A percentile compares a stretch with the other conserved stretches of the same genome.
Conservation (phyloP, 495 filamentous ascomycete species). For the Neurospora sublineolata region DNA sequence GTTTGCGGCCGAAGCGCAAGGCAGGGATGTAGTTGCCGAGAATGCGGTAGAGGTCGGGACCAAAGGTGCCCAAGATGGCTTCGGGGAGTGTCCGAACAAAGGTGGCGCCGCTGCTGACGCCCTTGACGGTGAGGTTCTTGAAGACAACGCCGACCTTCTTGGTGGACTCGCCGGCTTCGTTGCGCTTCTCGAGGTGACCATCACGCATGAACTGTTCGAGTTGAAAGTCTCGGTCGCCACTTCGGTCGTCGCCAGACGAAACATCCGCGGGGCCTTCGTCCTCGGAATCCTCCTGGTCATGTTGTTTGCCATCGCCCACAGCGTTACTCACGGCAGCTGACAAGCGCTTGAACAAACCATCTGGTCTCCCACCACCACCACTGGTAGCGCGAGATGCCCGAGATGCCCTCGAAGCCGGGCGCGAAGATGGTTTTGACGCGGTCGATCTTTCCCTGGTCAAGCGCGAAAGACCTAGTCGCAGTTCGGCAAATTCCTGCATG, state of each 20-base stretch:
- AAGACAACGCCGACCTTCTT: conserved; percentile 83
- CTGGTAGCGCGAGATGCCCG: conserved; percentile 1
- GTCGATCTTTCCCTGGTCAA: conserved; percentile 8
- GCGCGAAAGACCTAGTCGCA: conserved; percentile 50
- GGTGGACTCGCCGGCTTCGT: conserved; percentile 50
- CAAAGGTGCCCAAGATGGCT: conserved; percentile 73
- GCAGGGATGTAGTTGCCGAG: conserved; percentile 52
- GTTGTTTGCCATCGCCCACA: background rate
- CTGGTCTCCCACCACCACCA: conserved; percentile 2
- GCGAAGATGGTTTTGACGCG: background rate
- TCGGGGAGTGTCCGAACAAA: conserved; percentile 67
- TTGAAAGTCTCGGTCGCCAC: conserved; percentile 48
- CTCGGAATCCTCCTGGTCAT: conserved; percentile 29
- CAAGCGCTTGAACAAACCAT: conserved; percentile 13
- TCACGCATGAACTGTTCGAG: conserved; percentile 64
- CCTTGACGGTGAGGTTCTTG: conserved; percentile 67
- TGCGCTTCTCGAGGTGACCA: conserved; percentile 70
- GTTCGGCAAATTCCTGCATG: conserved; percentile 60
- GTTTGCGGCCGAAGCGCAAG: conserved; percentile 35
- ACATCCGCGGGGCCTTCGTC: conserved; percentile 22
- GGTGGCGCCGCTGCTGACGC: conserved; percentile 51
- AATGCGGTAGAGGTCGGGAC: conserved; percentile 68
- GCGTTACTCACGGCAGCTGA: conserved; percentile 7
- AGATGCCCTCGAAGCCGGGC: conserved; percentile 6
- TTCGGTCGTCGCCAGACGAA: conserved; percentile 6